These are phyloP conservation scores for Penicillium cataractarum DNA, from an alignment of 495 filamentous ascomycete genomes.

Conservation along the genomic window DNA sequence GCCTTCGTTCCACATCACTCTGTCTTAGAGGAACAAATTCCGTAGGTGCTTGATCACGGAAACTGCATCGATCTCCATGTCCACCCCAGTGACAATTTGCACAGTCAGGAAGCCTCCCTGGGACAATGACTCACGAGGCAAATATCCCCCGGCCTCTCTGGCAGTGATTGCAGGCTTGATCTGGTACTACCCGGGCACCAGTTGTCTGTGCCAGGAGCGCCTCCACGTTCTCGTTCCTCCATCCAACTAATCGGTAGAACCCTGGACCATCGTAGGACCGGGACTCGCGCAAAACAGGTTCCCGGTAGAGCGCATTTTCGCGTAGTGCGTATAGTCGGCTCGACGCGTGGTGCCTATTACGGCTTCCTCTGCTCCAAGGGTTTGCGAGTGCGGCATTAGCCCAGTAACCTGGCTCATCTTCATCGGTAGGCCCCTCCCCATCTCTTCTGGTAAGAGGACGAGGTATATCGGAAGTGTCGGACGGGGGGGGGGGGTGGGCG, in stretches of 20 bases:
- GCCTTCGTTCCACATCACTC: not conserved
- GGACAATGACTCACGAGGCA: not conserved
- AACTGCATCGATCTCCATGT: slow-evolving; percentile 2
- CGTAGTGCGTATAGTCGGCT: slow-evolving; percentile 3
- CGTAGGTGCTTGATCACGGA: not conserved
- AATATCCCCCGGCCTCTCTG: not conserved
- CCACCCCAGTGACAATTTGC: not conserved
- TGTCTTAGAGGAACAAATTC: not conserved
- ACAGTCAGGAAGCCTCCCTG: not conserved
- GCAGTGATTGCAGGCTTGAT: not conserved
- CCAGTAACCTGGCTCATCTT: slow-evolving; percentile 7
- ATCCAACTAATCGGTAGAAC: not conserved
- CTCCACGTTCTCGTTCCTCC: slow-evolving; percentile 2
- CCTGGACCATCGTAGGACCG: not conserved
- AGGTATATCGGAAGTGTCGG: slow-evolving; percentile 1
- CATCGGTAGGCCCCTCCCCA: slow-evolving; percentile 4
- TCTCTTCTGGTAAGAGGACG: slow-evolving; percentile 5
- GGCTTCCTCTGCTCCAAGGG: not conserved
- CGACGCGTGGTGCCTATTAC: not conserved
- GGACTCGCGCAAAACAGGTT: slow-evolving; percentile 1
- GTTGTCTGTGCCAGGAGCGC: not conserved
- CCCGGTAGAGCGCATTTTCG: not conserved
- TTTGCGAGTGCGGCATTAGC: not conserved
- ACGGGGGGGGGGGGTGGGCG: no score
- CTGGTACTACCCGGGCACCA: slow-evolving; percentile 2